A percentile compares a stretch with the other conserved stretches of the same genome.
These are phyloP conservation scores for Trichoderma harzianum DNA, from an alignment of 2,329 filamentous ascomycete species.

Conservation along the genomic window DNA sequence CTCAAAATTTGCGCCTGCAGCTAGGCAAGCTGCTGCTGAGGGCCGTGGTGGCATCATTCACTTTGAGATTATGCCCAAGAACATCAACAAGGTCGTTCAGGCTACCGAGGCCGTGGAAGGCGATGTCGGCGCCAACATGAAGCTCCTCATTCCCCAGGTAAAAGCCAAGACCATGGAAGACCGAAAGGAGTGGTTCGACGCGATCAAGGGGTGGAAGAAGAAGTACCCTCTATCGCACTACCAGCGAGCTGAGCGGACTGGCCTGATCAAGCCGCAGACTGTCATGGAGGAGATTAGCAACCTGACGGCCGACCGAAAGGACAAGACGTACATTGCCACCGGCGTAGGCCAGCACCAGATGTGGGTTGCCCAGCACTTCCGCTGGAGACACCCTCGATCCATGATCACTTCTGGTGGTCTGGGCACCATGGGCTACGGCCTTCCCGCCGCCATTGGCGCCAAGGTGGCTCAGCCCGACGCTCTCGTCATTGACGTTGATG, in stretches of 20 bases:
- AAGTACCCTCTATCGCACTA: constrained; percentile 83
- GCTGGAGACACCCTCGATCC: constrained; percentile 84
- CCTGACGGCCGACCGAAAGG: constrained; percentile 74
- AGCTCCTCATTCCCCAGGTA: constrained; percentile 69
- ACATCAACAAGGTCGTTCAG: constrained; percentile 99
- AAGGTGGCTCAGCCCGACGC: constrained; percentile 77
- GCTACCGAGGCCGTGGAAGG: constrained; percentile 94
- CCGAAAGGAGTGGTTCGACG: constrained; percentile 79
- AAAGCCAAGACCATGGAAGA: constrained; percentile 58
- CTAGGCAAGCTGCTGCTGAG: constrained; percentile 79
- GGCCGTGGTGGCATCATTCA: constrained; percentile 91
- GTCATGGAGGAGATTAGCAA: constrained; percentile 88
- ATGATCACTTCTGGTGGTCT: constrained; percentile 97
- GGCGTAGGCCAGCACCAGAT: constrained; percentile 98
- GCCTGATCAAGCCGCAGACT: constrained; percentile 89
- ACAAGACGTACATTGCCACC: constrained; percentile 83
- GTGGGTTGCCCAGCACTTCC: constrained; percentile 97
- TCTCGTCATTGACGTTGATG: constrained; percentile 92
- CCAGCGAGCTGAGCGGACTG: constrained; percentile 70
- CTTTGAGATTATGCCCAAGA: constrained; percentile 99
- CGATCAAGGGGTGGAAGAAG: constrained; percentile 88
- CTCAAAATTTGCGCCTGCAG: constrained; percentile 82
- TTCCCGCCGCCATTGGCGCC: constrained; percentile 91
- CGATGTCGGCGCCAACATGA: constrained; percentile 79
- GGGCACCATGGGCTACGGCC: constrained; percentile 82